A percentile compares a stretch with the other conserved stretches of the same genome.
These are phyloP conservation scores for Eucalyptus sp. DNA, from an alignment of 345 rosid genomes.

Conservation along the genomic window DNA sequence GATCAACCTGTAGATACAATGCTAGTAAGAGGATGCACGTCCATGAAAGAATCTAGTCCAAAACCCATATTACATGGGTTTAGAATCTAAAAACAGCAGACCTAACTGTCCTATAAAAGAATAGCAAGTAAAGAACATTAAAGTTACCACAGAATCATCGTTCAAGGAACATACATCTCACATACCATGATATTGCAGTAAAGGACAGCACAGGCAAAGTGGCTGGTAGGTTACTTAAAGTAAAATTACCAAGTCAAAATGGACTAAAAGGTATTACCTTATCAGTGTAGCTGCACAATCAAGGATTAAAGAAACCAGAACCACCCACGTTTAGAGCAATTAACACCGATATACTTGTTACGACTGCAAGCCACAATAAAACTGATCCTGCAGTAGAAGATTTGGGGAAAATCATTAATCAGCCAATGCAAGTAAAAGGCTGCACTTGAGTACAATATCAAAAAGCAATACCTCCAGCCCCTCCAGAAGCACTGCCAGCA, in stretches of 20 bases:
- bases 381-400: constrained; percentile 47
- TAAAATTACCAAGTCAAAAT: background rate
- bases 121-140: background rate
- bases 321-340: constrained; percentile 61
- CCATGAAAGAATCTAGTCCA: background rate
- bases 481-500: constrained; percentile 19
- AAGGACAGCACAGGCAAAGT: background rate
- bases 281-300: constrained; percentile 5
- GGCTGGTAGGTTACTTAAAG: background rate
- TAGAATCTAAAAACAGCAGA: background rate
- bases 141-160: background rate
- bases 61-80: background rate
- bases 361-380: constrained; percentile 56
- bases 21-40: background rate
- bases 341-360: constrained; percentile 55
- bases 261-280: background rate
- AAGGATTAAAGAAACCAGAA: constrained; percentile 88
- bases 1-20: background rate
- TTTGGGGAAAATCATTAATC: background rate
- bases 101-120: background rate
- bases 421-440: background rate
- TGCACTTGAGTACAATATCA: background rate
- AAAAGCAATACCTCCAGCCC: constrained; percentile 12
- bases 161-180: background rate
- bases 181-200: background rate